Conservation (phyloP, 192 early-diverging fungal genomes). For the Coemansia reversa region DNA sequence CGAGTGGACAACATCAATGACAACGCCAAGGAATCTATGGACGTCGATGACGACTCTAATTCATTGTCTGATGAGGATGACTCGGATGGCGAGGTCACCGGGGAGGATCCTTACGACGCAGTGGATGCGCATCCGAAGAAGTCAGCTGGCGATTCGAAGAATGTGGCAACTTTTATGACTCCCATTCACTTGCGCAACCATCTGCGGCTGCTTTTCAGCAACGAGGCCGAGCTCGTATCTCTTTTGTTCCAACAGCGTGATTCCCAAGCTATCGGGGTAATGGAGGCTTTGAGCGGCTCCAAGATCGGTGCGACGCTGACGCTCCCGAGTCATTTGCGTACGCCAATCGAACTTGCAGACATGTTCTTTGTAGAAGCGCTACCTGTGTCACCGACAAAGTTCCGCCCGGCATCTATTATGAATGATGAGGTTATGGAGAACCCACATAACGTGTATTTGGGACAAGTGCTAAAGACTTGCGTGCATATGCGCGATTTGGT, state of each 20-base stretch:
- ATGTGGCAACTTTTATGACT: constrained; percentile 55
- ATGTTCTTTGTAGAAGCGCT: constrained; percentile 95
- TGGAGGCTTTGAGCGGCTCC: constrained; percentile 16
- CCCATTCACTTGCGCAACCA: constrained; percentile 79
- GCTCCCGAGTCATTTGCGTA: constrained; percentile 32
- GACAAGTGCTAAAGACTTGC: constrained; percentile 80
- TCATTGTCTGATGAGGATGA: constrained; percentile 39
- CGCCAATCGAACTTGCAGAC: constrained; percentile 59
- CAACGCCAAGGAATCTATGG: constrained; percentile 14
- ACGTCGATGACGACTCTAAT: constrained; percentile 39
- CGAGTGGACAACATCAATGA: neutral
- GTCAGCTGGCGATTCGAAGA: constrained; percentile 8
- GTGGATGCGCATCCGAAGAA: constrained; percentile 41
- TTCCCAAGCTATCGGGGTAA: constrained; percentile 39
- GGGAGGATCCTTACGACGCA: constrained; percentile 19
- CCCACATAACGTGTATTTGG: constrained; percentile 91
- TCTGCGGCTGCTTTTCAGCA: constrained; percentile 72
- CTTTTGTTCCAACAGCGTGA: constrained; percentile 79
- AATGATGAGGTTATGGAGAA: constrained; percentile 87
- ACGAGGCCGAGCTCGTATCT: constrained; percentile 72
- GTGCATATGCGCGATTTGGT: constrained; percentile 62
- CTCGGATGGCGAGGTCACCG: constrained; percentile 37
- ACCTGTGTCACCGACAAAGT: constrained; percentile 87
- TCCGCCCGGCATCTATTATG: constrained; percentile 92
- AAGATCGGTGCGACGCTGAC: constrained; percentile 29